Conservation (phyloP, 1,284 basidiomycete genomes). For the Termitomyces sp. region DNA sequence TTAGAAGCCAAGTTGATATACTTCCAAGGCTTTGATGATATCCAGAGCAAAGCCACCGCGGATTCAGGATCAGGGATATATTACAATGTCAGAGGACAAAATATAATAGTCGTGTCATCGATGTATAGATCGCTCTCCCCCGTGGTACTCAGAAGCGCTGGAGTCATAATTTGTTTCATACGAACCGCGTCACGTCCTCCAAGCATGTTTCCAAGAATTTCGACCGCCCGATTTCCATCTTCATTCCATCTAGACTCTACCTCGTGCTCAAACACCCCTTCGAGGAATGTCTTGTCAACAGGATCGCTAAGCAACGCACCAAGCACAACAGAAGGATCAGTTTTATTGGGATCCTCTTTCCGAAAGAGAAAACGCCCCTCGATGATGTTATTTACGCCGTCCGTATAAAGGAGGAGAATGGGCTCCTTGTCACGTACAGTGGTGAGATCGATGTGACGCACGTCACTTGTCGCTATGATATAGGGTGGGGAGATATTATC, state of each 20-base stretch:
- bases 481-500: slow-evolving; percentile 14
- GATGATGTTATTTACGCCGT: slow-evolving; percentile 13
- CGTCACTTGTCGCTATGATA: slow-evolving; percentile 7
- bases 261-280: slow-evolving; percentile 10
- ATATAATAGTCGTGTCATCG: slow-evolving; percentile 13
- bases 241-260: slow-evolving; percentile 12
- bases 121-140: slow-evolving; percentile 13
- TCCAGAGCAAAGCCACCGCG: background rate
- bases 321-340: slow-evolving; percentile 10
- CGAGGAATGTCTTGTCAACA: slow-evolving; percentile 6
- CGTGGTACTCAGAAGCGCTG: slow-evolving; percentile 6
- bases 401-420: slow-evolving; percentile 11
- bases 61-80: background rate
- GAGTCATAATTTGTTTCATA: slow-evolving; percentile 8
- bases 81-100: slow-evolving; percentile 10
- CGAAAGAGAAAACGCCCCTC: slow-evolving; percentile 14
- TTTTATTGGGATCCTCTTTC: slow-evolving; percentile 10
- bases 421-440: slow-evolving; percentile 4
- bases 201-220: slow-evolving; percentile 15
- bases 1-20: background rate
- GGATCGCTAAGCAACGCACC: slow-evolving; percentile 10
- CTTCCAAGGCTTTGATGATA: background rate
- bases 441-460: slow-evolving; percentile 11
- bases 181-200: slow-evolving; percentile 11
- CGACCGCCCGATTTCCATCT: slow-evolving; percentile 13